phyloP scores from a whole-genome alignment of 2,329 filamentous ascomycete species.

The Pseudocercospora macadamiae region DNA sequence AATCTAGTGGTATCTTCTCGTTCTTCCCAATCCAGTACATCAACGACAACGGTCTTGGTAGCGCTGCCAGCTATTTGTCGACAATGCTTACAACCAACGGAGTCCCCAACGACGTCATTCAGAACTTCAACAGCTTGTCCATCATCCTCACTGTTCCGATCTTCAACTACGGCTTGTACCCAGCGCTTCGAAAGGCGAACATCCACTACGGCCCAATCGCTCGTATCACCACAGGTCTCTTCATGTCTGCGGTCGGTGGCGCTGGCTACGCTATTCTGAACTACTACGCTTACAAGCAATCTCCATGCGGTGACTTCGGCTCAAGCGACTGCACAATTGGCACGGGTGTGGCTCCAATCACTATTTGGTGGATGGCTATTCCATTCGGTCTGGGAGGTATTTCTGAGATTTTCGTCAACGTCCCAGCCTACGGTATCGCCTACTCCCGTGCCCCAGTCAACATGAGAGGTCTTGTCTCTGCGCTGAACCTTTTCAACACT shows the following conservation, averaged over 20 bases:
- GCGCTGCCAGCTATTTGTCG: slow-evolving; percentile 29
- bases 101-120: slow-evolving; percentile 52
- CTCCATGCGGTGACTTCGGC: slow-evolving; percentile 48
- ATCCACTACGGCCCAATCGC: slow-evolving; percentile 54
- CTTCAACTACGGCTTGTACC: slow-evolving; percentile 49
- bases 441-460: slow-evolving; percentile 47
- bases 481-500: slow-evolving; percentile 48
- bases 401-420: slow-evolving; percentile 48
- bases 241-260: slow-evolving; percentile 53
- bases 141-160: slow-evolving; percentile 50
- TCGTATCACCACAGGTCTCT: slow-evolving; percentile 52
- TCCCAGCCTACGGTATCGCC: slow-evolving; percentile 50
- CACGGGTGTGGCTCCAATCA: slow-evolving; percentile 42
- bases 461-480: slow-evolving; percentile 48
- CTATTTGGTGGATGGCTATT: slow-evolving; percentile 48
- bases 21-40: slow-evolving; percentile 51
- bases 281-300: slow-evolving; percentile 50
- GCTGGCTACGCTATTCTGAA: slow-evolving; percentile 45
- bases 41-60: slow-evolving; percentile 40
- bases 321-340: slow-evolving; percentile 41
- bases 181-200: slow-evolving; percentile 44
- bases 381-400: slow-evolving; percentile 43
- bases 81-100: slow-evolving; percentile 37
- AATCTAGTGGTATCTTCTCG: slow-evolving; percentile 61
- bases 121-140: slow-evolving; percentile 50